A percentile compares a stretch with the other conserved stretches of the same genome.
phyloP scores from a whole-genome alignment of 495 filamentous ascomycete genomes.

The Xylaria intraflava region DNA sequence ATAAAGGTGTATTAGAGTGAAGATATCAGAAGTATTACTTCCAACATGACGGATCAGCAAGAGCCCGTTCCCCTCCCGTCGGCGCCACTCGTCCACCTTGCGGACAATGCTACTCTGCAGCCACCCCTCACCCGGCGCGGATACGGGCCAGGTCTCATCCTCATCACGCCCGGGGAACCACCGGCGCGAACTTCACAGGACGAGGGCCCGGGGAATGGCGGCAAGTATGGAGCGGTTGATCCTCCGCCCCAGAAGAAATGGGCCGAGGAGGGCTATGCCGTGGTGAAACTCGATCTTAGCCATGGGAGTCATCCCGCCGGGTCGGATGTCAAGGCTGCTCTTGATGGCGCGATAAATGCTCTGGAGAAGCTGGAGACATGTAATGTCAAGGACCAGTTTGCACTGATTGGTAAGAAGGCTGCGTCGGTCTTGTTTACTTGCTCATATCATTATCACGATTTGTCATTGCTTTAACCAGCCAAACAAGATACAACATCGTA shows the following conservation, averaged over 20 bases:
- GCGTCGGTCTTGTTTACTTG: neutral
- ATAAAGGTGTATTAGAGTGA: too few species aligned
- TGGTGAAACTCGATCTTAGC: conserved; percentile 31
- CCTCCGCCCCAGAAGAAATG: conserved; percentile 49
- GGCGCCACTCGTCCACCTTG: conserved; percentile 2
- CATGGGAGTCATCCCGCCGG: conserved; percentile 1
- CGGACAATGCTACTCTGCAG: conserved; percentile 31
- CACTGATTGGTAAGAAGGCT: conserved; percentile 9
- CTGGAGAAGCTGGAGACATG: conserved; percentile 11
- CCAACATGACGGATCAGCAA: neutral
- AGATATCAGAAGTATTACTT: neutral
- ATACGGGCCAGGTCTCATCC: conserved; percentile 47
- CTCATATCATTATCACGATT: neutral
- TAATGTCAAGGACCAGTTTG: conserved; percentile 11
- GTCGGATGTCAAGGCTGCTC: neutral
- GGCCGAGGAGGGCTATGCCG: conserved; percentile 54
- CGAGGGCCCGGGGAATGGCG: neutral
- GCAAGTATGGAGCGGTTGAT: conserved; percentile 22
- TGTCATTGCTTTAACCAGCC: neutral
- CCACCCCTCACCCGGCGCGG: conserved; percentile 52
- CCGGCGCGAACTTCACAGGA: neutral
- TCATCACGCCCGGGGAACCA: conserved; percentile 24
- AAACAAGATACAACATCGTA: neutral
- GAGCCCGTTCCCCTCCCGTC: conserved; percentile 5
- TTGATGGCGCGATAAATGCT: conserved; percentile 2